Conservation (phyloP, 2,329 filamentous ascomycete species). For the Venturia asperata region DNA sequence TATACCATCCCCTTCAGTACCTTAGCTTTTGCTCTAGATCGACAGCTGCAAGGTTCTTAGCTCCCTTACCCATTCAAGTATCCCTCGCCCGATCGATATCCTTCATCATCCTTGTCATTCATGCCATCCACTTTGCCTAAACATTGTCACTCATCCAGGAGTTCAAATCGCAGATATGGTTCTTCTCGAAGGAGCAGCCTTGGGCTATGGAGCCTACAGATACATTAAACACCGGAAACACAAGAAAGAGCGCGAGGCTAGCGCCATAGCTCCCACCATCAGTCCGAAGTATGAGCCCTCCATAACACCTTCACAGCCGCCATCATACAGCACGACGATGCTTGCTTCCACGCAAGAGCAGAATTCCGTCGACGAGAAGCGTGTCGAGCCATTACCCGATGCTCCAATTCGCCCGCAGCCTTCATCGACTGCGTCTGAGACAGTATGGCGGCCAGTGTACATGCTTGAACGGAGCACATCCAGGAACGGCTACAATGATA, state of each 20-base stretch:
- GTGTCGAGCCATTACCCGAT: not conserved
- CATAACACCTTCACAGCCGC: not conserved
- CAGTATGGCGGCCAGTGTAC: not conserved
- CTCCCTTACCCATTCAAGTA: too few species aligned
- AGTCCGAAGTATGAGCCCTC: not conserved
- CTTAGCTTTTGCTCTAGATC: too few species aligned
- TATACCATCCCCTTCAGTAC: too few species aligned
- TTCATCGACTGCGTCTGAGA: not conserved
- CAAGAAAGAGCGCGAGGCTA: not conserved
- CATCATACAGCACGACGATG: not conserved
- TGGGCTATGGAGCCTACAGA: not conserved
- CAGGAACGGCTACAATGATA: not conserved
- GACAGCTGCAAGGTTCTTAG: too few species aligned
- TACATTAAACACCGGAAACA: conserved; percentile 1
- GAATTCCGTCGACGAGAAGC: not conserved
- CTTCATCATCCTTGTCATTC: not conserved
- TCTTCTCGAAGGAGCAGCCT: not conserved
- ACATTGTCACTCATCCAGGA: not conserved
- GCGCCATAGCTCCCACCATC: not conserved
- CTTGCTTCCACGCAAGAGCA: not conserved
- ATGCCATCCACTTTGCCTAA: not conserved
- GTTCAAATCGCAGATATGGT: not conserved
- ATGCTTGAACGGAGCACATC: not conserved
- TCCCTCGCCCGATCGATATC: too few species aligned
- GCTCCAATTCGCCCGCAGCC: not conserved